Evolutionary conservation across 148 eudicot species (phyloP), one percentile per base, ranked within the genome.

Genomic region (Persicaria maculosa): DNA sequence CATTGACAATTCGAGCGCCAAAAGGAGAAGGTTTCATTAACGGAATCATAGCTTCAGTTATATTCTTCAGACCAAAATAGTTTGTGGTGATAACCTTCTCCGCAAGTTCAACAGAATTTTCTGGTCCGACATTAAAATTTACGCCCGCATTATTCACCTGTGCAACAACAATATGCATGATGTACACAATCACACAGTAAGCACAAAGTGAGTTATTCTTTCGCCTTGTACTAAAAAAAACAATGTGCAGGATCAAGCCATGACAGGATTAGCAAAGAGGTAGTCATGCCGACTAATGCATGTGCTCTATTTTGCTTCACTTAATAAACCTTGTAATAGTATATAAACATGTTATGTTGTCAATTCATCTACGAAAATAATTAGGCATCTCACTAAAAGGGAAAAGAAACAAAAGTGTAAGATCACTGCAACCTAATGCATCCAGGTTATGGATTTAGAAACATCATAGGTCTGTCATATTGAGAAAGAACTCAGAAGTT

Each of bases 121-220:
- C 97, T 50, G 90, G 69, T 65, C 97, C 99, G 31, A 74, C 25
- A 80, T 90, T 90, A 79, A 78, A 90, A 80, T 88, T 92, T 54
- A 92, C 86, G 52, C 97, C 99, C 16, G 99, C 97, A 84, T 95
- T 95, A 83, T 95, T 95, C 57, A 95, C 80, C 98, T 95, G 94
- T 80, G 6, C 46, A 65, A 40, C 3, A 65, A 65, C 47, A 65
- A 36, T 12, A 4, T 40, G 17, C n/a, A 40, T 36, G 70, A 10
- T 31, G 40, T 0, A 31, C 40, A 31, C 40, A 31, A 31, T 2
- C 40, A 31, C 40, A 31, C 40, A 2, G 40, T 31, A 31, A 31
- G 40, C 40, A 31, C 40, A 31, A 31, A 31, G 40, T 2, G 40
- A 31, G 0, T 31, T 31, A 31, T 31, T 31, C 40, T 31, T 31